phyloP scores from a whole-genome alignment of 345 rosid species.

The Salix koriyanagi region DNA sequence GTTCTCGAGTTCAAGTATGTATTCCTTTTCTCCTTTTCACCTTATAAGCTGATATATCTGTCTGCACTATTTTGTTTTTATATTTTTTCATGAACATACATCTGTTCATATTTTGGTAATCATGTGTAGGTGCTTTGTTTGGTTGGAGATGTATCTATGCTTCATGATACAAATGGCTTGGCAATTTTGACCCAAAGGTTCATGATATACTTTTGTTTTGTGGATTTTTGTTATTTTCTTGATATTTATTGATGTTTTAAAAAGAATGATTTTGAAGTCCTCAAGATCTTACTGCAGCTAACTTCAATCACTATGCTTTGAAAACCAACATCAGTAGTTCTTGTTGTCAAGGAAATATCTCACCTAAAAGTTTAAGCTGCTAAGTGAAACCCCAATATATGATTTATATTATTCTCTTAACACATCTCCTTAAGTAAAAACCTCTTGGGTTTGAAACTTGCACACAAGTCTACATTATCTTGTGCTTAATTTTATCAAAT shows the following conservation, averaged over 20 bases:
- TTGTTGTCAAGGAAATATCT: no score
- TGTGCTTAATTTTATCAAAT: no score
- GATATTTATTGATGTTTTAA: neutral
- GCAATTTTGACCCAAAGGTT: conserved; percentile 77
- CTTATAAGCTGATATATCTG: neutral
- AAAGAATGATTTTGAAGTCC: neutral
- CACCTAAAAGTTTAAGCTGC: no score
- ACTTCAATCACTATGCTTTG: no score
- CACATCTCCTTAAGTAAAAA: no score
- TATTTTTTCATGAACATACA: neutral
- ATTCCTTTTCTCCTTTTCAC: neutral
- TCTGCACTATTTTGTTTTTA: neutral
- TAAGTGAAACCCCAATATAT: no score
- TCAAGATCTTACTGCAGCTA: no score
- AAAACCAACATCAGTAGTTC: no score
- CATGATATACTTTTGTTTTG: neutral
- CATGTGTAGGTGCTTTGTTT: conserved; percentile 62
- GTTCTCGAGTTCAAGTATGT: neutral
- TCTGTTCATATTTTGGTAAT: neutral
- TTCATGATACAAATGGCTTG: conserved; percentile 95
- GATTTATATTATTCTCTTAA: no score
- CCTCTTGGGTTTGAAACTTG: no score
- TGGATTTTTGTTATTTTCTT: neutral
- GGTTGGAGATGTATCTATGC: conserved; percentile 89
- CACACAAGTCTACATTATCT: no score